phyloP scores from a whole-genome alignment of 805 yeast species.

The Millerago galiae region DNA sequence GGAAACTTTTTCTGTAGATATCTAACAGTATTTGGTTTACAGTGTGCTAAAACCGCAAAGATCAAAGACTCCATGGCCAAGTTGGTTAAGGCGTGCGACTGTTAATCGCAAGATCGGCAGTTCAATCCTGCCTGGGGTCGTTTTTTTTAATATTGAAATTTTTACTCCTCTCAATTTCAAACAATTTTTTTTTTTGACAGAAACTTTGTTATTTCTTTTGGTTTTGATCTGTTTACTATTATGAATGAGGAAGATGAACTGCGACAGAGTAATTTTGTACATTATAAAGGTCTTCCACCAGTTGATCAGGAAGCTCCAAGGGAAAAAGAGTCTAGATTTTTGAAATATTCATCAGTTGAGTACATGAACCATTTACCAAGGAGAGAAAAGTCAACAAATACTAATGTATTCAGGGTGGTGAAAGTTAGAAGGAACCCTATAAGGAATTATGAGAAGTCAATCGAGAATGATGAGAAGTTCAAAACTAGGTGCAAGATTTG shows the following conservation, averaged over 20 bases:
- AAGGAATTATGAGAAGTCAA: too few species aligned
- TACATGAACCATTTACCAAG: background rate
- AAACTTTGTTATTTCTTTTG: too few species aligned
- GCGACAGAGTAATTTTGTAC: too few species aligned
- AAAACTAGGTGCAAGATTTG: too few species aligned
- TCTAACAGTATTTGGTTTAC: too few species aligned
- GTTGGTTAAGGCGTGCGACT: conserved; percentile 43
- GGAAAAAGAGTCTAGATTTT: background rate
- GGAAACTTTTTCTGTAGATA: too few species aligned
- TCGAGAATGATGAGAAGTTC: too few species aligned
- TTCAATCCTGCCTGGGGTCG: conserved; percentile 47
- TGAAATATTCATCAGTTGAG: background rate
- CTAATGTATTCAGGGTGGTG: background rate
- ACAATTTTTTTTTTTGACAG: background rate
- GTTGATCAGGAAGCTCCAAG: background rate
- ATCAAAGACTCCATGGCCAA: conserved; percentile 25
- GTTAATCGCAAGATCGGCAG: conserved; percentile 46
- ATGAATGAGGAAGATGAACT: too few species aligned
- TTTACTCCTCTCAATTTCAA: background rate
- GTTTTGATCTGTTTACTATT: too few species aligned
- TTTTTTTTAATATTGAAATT: conserved; percentile 10
- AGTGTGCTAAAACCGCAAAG: background rate
- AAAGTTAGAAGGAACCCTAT: conserved; percentile 1
- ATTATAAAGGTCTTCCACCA: too few species aligned
- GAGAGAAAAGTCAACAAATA: background rate